A percentile compares a stretch with the other conserved stretches of the same genome.
phyloP scores from a whole-genome alignment of 2,329 filamentous ascomycete species.

The Sporothrix luriei region DNA sequence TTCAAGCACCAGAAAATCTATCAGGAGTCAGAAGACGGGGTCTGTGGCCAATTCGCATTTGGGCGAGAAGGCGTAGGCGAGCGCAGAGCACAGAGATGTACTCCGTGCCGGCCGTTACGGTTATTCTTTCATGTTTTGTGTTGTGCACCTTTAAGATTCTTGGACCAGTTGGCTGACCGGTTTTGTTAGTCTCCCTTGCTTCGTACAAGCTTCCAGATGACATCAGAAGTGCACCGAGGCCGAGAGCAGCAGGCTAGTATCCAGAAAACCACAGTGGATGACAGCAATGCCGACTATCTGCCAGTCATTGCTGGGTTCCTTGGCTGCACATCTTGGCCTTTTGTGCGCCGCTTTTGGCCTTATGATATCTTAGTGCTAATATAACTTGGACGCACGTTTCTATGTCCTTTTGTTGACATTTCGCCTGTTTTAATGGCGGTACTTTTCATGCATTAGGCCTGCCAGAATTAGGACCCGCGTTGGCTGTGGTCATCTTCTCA shows the following conservation, averaged over 20 bases:
- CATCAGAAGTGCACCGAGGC: neutral
- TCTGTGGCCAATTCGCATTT: neutral
- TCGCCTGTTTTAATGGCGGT: neutral
- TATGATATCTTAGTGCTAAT: neutral
- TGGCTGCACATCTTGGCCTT: neutral
- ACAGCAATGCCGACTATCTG: neutral
- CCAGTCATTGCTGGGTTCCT: neutral
- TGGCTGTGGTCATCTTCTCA: neutral
- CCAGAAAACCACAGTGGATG: neutral
- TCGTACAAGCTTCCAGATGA: constrained; percentile 9
- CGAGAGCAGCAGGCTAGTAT: neutral
- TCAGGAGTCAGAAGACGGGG: neutral
- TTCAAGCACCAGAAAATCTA: neutral
- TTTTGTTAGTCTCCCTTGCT: neutral
- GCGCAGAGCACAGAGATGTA: constrained; percentile 10
- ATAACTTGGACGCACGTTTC: neutral
- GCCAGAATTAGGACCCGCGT: neutral
- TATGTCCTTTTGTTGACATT: neutral
- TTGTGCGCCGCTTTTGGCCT: constrained; percentile 9
- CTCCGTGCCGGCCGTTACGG: neutral
- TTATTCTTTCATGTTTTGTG: neutral
- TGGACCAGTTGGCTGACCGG: neutral
- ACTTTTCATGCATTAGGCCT: neutral
- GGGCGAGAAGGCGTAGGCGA: too few relatives aligned
- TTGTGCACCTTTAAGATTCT: neutral